These are phyloP conservation scores for Bondarzewia mesenterica DNA, from an alignment of 1,284 basidiomycete species.

Conservation along the genomic window DNA sequence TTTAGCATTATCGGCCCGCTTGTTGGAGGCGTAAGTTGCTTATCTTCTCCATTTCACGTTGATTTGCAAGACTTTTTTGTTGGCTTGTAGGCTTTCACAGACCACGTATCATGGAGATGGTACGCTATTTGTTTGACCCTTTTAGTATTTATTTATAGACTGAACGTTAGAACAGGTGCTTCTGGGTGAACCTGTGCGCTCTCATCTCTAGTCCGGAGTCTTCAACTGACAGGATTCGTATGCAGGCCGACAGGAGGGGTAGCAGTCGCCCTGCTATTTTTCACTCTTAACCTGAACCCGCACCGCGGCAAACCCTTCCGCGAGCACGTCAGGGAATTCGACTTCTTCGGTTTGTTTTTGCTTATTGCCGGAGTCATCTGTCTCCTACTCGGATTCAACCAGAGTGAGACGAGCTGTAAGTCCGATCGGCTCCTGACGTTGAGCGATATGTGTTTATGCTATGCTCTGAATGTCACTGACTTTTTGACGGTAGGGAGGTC, in stretches of 20 bases:
- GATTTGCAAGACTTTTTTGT: neutral
- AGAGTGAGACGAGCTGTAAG: slow-evolving; percentile 66
- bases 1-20: slow-evolving; percentile 68
- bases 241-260: neutral
- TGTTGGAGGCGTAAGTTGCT: slow-evolving; percentile 53
- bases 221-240: neutral
- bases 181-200: slow-evolving; percentile 64
- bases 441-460: slow-evolving; percentile 3
- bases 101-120: slow-evolving; percentile 74
- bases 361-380: slow-evolving; percentile 69
- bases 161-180: slow-evolving; percentile 40
- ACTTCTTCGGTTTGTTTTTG: slow-evolving; percentile 67
- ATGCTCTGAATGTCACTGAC: no score
- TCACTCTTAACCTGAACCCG: slow-evolving; percentile 66
- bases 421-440: neutral
- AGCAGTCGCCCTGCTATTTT: slow-evolving; percentile 1
- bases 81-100: slow-evolving; percentile 41
- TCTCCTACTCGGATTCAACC: slow-evolving; percentile 23
- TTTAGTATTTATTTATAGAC: slow-evolving; percentile 6
- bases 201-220: slow-evolving; percentile 1
- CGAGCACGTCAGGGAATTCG: slow-evolving; percentile 62
- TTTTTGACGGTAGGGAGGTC: slow-evolving; percentile 21
- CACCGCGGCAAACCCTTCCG: slow-evolving; percentile 48
- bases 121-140: slow-evolving; percentile 17
- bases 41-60: neutral